Conservation (phyloP, 2,329 filamentous ascomycete genomes). For the Dryadomyces sulphureus region DNA sequence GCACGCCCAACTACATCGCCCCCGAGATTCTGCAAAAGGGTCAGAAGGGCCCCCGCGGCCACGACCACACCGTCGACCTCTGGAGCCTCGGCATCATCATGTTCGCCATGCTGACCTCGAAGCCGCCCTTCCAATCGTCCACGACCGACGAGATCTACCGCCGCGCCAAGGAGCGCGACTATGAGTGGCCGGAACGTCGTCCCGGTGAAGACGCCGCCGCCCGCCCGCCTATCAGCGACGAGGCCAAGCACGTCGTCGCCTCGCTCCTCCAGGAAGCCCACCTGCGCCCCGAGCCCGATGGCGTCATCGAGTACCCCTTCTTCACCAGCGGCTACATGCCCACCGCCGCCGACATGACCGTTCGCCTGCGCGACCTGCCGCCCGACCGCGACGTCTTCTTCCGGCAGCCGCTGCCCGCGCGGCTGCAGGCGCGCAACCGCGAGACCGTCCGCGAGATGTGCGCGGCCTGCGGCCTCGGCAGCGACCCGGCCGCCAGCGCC, state of each 20-base stretch:
- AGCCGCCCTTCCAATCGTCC: slow-evolving; percentile 88
- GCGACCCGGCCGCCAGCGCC: slow-evolving; percentile 31
- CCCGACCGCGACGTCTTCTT: slow-evolving; percentile 47
- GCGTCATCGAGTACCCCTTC: slow-evolving; percentile 66
- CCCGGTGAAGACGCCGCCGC: not conserved
- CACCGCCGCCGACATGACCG: slow-evolving; percentile 39
- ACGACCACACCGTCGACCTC: slow-evolving; percentile 95
- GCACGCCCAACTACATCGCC: slow-evolving; percentile 96
- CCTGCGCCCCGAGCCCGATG: slow-evolving; percentile 58
- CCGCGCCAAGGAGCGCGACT: slow-evolving; percentile 55
- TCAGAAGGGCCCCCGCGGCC: slow-evolving; percentile 82
- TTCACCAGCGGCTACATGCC: slow-evolving; percentile 68
- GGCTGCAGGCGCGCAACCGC: slow-evolving; percentile 30
- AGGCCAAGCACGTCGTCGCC: slow-evolving; percentile 66
- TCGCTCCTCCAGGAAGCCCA: slow-evolving; percentile 63
- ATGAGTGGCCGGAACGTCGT: slow-evolving; percentile 56
- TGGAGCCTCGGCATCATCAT: slow-evolving; percentile 98
- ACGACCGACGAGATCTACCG: slow-evolving; percentile 77
- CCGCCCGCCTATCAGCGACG: slow-evolving; percentile 56
- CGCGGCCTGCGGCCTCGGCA: slow-evolving; percentile 42
- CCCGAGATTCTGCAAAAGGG: slow-evolving; percentile 92
- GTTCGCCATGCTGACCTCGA: slow-evolving; percentile 94
- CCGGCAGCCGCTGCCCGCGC: slow-evolving; percentile 27
- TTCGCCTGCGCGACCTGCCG: slow-evolving; percentile 39
- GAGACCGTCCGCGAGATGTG: slow-evolving; percentile 43